Percentiles rank a stretch among this genome's conserved stretches.
Conservation (phyloP, 2,329 filamentous ascomycete species). For the Phialophora verrucosa region DNA sequence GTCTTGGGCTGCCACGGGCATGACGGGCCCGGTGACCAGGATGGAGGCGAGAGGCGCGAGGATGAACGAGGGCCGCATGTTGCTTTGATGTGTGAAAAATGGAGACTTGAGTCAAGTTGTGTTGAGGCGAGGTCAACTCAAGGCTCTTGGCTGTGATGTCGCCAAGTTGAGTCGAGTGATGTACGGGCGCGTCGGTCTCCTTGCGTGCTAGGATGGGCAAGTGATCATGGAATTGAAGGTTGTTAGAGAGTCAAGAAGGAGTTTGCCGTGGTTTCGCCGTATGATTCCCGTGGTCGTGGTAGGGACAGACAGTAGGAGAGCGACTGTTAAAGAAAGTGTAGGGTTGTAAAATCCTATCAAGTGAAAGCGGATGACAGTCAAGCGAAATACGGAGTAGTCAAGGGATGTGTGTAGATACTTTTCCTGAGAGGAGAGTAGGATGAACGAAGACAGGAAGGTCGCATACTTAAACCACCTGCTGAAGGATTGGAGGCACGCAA, state of each 20-base stretch:
- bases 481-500: background rate
- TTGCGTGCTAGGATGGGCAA: background rate
- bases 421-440: background rate
- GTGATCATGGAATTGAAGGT: background rate
- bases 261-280: background rate
- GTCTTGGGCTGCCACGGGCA: constrained; percentile 14
- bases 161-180: background rate
- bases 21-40: constrained; percentile 6
- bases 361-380: background rate
- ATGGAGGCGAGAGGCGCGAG: constrained; percentile 23
- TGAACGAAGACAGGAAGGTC: background rate
- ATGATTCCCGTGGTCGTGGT: background rate
- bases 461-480: background rate
- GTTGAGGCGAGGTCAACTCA: background rate
- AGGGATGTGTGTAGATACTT: background rate
- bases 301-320: background rate
- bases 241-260: background rate
- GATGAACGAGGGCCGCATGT: constrained; percentile 15
- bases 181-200: too few relatives aligned
- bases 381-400: background rate
- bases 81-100: background rate
- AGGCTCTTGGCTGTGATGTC: background rate
- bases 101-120: too few relatives aligned
- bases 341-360: background rate
- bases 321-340: background rate